phyloP scores from a whole-genome alignment of 2,329 filamentous ascomycete species.

The Alternaria conjuncta region DNA sequence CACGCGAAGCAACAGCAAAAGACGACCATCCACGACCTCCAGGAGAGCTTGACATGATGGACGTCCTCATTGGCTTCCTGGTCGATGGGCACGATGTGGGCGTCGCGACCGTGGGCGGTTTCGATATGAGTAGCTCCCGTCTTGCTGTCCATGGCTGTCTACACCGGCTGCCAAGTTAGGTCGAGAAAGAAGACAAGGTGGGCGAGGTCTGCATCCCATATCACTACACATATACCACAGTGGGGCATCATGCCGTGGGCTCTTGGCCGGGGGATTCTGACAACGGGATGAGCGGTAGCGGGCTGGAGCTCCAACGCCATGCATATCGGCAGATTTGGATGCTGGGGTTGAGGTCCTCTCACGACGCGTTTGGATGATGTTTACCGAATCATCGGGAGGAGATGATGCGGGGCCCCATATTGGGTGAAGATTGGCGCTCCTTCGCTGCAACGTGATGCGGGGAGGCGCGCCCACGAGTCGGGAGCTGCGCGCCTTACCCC shows the following conservation, averaged over 20 bases:
- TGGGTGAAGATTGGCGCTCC: slow-evolving; percentile 7
- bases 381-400: slow-evolving; percentile 3
- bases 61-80: slow-evolving; percentile 37
- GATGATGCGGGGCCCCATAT: slow-evolving; percentile 22
- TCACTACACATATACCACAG: not conserved
- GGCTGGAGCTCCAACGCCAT: not conserved
- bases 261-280: slow-evolving; percentile 1
- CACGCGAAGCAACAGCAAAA: slow-evolving; percentile 59
- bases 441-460: slow-evolving; percentile 1
- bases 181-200: not conserved
- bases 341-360: not conserved
- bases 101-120: slow-evolving; percentile 10
- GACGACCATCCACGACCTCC: slow-evolving; percentile 62
- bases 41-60: slow-evolving; percentile 58
- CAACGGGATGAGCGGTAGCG: not conserved
- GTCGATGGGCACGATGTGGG: slow-evolving; percentile 34
- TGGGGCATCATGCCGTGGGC: not conserved
- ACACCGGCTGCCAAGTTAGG: not conserved
- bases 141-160: slow-evolving; percentile 28
- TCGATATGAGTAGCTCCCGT: slow-evolving; percentile 21
- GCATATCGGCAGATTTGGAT: slow-evolving; percentile 20
- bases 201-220: not conserved
- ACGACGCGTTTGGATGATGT: slow-evolving; percentile 9
- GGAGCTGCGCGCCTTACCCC: not conserved
- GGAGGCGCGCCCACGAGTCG: not conserved